Evolutionary conservation across 2,329 filamentous ascomycete species (phyloP), one percentile per base, ranked within the genome.

Genomic region (Hypoxylon sp.): DNA sequence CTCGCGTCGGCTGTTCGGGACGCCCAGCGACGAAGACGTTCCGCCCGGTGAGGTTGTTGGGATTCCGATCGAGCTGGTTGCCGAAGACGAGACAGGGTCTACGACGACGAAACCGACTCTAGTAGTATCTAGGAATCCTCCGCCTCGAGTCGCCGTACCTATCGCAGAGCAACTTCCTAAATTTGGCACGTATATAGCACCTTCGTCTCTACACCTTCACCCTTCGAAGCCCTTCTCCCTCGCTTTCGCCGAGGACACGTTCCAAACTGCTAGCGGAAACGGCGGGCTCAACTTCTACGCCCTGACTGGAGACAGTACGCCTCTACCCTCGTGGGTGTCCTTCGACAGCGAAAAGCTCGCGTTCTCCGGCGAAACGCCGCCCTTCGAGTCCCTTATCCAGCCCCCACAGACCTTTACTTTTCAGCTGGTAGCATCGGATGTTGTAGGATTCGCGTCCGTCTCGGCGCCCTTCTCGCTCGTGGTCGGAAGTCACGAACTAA

Each of bases 321-420:
- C 92, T 29, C 77, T 97, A 29, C 92, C 92, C 17, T 88, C 91
- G 0, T 97, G 92, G 92, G 78, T 96, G 40, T 77, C 77, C n/a
- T 97, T 97, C 68, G 83, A 95, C 65, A 70, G 82, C 1, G 71
- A 71, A 1, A 79, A 74, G 0, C 76, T 96, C 33, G 81, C 80
- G 0, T 96, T 96, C 67, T 84, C 83, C 1, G 92, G 92, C 20
- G 83, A 76, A 27, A 89, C 88, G 1, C 92, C 91, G 1, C 77
- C 86, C 0, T 79, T 86, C 42, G 82, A 84, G 55, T 85, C 84
- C 23, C 78, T 88, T 8, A 75, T 86, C 29, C 83, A 88, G 26
- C 86, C 86, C 6, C 88, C 91, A 3, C 88, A 96, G 69, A 82
- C 78, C 0, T 95, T 92, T 67, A 81, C 82, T 17, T 82, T 97